Base-by-base conservation (phyloP, 768 basidiomycete species). In the Leucocoprinus leucothites region DNA sequence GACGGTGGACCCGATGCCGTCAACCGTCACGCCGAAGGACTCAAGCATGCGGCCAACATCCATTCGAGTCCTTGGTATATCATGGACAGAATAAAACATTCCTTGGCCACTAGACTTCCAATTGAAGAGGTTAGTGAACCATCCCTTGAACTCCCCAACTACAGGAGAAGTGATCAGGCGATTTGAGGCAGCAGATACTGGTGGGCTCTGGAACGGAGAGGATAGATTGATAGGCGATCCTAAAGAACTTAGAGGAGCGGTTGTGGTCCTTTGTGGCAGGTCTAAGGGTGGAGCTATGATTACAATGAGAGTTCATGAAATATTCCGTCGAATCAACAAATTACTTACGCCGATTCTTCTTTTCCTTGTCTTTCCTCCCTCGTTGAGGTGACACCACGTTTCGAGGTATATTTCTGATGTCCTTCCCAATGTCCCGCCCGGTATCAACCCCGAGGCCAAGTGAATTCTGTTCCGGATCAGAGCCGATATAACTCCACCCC, bases 91-190 rank as follows among this genome's bases (percentile, higher is more conserved):
- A 65, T 85, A 87, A 19, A 82, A 64, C 26, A 79, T 65, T 51
- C 73, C 66, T 70, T 63, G 76, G 21, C 76, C 70, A 51, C 83
- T 81, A 28, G 79, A 76, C 65, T 90, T 94, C 90, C 93, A 97
- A 69, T 86, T 90, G 77, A 98, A 98, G 26, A 98, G 75, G 61
- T 90, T 96, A 19, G 92, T 91, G 71, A 98, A 95, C 95, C 95
- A 97, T 31, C 88, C 89, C 66, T 88, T 89, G 70, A 91, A 85
- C 68, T 91, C 90, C 55, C 86, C 86, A 13, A 89, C 86, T 9
- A 83, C 85, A n/a, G 88, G 88, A 14, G 88, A 84, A 6, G 81
- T 73, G 41, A 83, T 67, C 46, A 75, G 66, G 51, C 65, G 69
- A 41, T 64, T 62, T 22, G 66, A 65, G 22, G 22, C 53, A 11